Evolutionary conservation across 306 rosid genomes (phyloP).

Genomic region (Quillaja saponaria): DNA sequence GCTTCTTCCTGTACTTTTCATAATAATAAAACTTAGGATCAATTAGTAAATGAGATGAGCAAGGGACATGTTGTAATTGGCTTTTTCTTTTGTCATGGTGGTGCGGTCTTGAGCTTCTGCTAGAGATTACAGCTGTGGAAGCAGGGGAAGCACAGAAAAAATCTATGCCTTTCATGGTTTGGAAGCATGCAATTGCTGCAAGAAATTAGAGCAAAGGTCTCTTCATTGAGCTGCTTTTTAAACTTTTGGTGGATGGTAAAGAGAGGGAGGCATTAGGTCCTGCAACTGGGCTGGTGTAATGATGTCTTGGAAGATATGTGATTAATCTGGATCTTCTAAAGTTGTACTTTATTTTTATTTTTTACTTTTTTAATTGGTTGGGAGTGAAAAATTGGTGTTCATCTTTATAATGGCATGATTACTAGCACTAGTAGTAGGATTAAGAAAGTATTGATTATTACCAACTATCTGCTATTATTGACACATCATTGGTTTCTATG

Average conservation of each 20-base stretch:
- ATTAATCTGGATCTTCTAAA: conserved; percentile 34
- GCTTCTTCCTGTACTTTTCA: conserved; percentile 48
- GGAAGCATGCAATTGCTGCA: background rate
- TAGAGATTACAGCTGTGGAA: conserved; percentile 64
- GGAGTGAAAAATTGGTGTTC: conserved; percentile 32
- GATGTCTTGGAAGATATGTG: conserved; percentile 37
- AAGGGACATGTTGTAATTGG: conserved; percentile 47
- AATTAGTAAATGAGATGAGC: conserved; percentile 68
- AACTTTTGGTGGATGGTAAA: conserved; percentile 20
- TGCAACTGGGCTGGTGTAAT: conserved; percentile 22
- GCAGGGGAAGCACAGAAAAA: conserved; percentile 67
- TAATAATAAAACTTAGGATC: conserved; percentile 54
- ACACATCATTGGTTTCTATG: conserved; percentile 40
- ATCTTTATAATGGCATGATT: conserved; percentile 48
- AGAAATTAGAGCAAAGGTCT: background rate
- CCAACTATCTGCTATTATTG: conserved; percentile 43
- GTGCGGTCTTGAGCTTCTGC: conserved; percentile 32
- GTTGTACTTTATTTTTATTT: background rate
- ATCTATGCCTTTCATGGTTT: conserved; percentile 61
- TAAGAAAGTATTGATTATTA: conserved; percentile 33
- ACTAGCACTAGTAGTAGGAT: conserved; percentile 46
- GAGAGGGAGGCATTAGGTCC: conserved; percentile 36
- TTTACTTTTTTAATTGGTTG: conserved; percentile 1
- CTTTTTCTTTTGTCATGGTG: conserved; percentile 34
- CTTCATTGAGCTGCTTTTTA: conserved; percentile 26